Evolutionary conservation across 2,329 filamentous ascomycete species (phyloP).

Genomic region (Trichophyton equinum): DNA sequence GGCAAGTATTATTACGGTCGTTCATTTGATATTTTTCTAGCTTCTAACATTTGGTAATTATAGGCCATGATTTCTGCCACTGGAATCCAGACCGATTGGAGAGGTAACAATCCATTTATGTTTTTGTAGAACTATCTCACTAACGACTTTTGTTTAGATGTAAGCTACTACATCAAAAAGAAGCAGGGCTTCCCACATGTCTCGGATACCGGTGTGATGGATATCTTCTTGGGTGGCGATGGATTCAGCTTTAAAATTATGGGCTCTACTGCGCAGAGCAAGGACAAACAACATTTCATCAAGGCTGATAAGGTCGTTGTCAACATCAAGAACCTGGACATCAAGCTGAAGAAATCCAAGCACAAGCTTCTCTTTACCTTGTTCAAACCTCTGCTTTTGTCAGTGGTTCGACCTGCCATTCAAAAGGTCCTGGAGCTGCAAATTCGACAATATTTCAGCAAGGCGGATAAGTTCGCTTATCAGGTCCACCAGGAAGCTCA

Average conservation of each 20-base stretch:
- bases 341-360: constrained; percentile 88
- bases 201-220: constrained; percentile 75
- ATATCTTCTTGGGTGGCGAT: constrained; percentile 73
- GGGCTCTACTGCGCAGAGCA: constrained; percentile 65
- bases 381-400: constrained; percentile 78
- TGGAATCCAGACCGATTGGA: constrained; percentile 84
- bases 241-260: constrained; percentile 89
- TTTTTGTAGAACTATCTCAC: neutral
- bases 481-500: constrained; percentile 74
- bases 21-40: neutral
- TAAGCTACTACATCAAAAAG: constrained; percentile 88
- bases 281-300: constrained; percentile 73
- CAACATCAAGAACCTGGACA: constrained; percentile 64
- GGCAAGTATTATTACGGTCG: constrained; percentile 16
- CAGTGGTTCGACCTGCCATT: constrained; percentile 68
- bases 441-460: constrained; percentile 68
- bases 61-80: constrained; percentile 66
- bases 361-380: constrained; percentile 82
- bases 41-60: neutral
- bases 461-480: constrained; percentile 60
- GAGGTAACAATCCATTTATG: constrained; percentile 22
- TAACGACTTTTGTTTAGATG: constrained; percentile 41
- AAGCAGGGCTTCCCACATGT: constrained; percentile 87
- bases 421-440: constrained; percentile 82
- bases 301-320: constrained; percentile 85